phyloP scores from a whole-genome alignment of 139 green algal species.

The Eudorina sp. region DNA sequence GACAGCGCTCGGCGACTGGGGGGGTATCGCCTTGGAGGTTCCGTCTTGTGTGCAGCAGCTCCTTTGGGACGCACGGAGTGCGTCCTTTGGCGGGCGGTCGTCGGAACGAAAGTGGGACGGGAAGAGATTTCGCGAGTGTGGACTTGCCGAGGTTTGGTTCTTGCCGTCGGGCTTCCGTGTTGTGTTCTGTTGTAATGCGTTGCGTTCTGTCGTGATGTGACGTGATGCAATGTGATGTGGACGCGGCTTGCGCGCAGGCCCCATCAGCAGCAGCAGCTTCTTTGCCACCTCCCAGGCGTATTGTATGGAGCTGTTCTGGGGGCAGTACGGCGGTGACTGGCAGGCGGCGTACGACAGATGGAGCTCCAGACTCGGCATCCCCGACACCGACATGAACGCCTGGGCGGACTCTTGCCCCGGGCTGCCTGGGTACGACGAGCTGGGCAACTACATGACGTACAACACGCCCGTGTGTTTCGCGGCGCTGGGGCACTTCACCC shows the following conservation, averaged over 20 bases:
- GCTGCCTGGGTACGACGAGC: slow-evolving; percentile 10
- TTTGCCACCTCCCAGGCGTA: not conserved
- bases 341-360: not conserved
- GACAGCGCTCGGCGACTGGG: not conserved
- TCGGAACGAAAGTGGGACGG: too few species aligned
- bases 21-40: too few species aligned
- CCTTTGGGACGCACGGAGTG: too few species aligned
- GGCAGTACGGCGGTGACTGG: slow-evolving; percentile 33
- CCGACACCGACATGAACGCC: too few species aligned
- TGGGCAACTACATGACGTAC: too few species aligned
- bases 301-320: slow-evolving; percentile 33
- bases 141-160: too few species aligned
- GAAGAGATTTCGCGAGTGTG: too few species aligned
- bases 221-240: not conserved
- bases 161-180: too few species aligned
- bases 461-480: slow-evolving; percentile 36
- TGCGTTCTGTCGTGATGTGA: not conserved
- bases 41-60: not conserved
- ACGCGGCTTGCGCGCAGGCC: not conserved
- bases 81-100: too few species aligned
- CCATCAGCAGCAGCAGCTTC: not conserved
- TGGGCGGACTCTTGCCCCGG: too few species aligned
- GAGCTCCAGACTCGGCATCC: not conserved
- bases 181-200: too few species aligned
- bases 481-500: slow-evolving; percentile 1